Evolutionary conservation across 192 early-diverging fungal species (phyloP).

Genomic region (Coemansia sp.): DNA sequence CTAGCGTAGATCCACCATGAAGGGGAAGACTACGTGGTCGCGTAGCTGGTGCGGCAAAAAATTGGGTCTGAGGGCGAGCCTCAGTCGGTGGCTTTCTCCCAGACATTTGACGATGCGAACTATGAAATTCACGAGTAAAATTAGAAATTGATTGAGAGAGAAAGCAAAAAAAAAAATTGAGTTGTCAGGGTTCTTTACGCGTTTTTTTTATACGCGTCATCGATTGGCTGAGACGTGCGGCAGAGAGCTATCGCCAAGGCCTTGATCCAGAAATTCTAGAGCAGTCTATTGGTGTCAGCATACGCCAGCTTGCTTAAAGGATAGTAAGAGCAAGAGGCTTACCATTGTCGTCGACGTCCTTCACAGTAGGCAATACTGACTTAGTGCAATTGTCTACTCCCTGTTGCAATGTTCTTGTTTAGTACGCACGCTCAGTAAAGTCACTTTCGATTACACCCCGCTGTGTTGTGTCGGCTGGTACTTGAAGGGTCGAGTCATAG

Average conservation of each 20-base stretch:
- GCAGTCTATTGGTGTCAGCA: not conserved
- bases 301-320: not conserved
- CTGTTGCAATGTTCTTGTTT: too few species aligned
- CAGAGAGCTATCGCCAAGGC: not conserved
- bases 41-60: conserved; percentile 32
- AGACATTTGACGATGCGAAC: conserved; percentile 24
- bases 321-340: conserved; percentile 33
- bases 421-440: too few species aligned
- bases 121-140: not conserved
- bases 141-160: not conserved
- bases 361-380: not conserved
- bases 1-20: not conserved
- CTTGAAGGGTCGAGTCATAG: too few species aligned
- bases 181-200: not conserved
- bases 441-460: not conserved
- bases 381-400: not conserved
- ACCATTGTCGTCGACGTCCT: conserved; percentile 23
- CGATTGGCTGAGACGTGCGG: not conserved
- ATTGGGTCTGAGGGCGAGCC: conserved; percentile 48
- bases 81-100: conserved; percentile 36
- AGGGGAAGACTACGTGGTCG: conserved; percentile 8
- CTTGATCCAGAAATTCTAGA: not conserved
- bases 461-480: too few species aligned
- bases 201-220: not conserved
- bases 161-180: conserved; percentile 2